phyloP scores from a whole-genome alignment of 2,329 filamentous ascomycete genomes.

The Calycina marina region DNA sequence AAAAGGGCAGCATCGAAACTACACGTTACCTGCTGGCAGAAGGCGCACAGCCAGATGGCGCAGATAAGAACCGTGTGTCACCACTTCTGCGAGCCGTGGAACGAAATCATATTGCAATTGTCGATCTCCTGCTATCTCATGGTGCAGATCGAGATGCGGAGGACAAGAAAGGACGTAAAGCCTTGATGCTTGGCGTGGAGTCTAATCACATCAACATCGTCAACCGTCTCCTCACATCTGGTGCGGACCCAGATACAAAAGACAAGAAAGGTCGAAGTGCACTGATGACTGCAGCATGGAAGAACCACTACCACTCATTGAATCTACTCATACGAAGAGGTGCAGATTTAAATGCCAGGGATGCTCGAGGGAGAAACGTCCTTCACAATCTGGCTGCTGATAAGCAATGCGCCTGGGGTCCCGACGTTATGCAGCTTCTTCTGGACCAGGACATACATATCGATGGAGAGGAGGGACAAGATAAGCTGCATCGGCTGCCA shows the following conservation, averaged over 20 bases:
- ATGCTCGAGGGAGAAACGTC: conserved; percentile 13
- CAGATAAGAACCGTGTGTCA: conserved; percentile 10
- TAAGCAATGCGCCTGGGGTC: conserved; percentile 14
- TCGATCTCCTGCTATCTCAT: conserved; percentile 13
- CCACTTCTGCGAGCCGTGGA: conserved; percentile 15
- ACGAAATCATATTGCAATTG: conserved; percentile 13
- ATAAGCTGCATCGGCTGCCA: conserved; percentile 11
- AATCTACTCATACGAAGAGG: conserved; percentile 13
- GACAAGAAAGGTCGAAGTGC: conserved; percentile 8
- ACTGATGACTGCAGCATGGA: neutral
- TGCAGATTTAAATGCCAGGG: conserved; percentile 15
- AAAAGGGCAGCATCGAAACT: conserved; percentile 12
- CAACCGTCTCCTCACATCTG: conserved; percentile 12
- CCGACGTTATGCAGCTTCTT: conserved; percentile 14
- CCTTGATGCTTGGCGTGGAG: conserved; percentile 18
- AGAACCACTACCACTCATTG: conserved; percentile 15
- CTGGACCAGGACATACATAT: conserved; percentile 11
- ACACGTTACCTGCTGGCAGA: conserved; percentile 13
- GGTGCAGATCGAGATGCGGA: conserved; percentile 13
- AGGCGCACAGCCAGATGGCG: conserved; percentile 13
- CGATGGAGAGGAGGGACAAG: conserved; percentile 13
- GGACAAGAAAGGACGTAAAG: conserved; percentile 16
- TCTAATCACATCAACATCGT: conserved; percentile 15
- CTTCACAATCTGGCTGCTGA: conserved; percentile 17
- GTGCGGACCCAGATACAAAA: conserved; percentile 14